Evolutionary conservation across 2,329 filamentous ascomycete genomes (phyloP).

Genomic region (Monosporascus sp.): DNA sequence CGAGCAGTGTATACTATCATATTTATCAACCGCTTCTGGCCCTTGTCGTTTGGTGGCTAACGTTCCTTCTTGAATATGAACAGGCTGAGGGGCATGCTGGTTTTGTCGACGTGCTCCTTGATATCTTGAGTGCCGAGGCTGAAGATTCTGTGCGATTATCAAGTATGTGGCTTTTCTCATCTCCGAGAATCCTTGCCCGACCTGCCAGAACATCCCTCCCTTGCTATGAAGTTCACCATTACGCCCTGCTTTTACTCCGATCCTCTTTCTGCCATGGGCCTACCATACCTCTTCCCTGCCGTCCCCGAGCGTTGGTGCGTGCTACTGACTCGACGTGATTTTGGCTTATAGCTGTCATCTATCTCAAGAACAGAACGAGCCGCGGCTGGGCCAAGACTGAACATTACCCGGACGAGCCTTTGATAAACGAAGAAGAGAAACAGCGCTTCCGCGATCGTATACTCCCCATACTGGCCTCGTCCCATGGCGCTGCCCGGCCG

Average conservation of each 20-base stretch:
- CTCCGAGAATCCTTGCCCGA: not conserved
- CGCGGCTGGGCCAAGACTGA: conserved; percentile 82
- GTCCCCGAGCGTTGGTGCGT: conserved; percentile 4
- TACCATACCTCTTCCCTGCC: no score
- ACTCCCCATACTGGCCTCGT: conserved; percentile 80
- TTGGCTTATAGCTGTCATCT: conserved; percentile 71
- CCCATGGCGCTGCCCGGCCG: conserved; percentile 75
- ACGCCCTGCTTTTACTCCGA: no score
- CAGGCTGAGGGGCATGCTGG: conserved; percentile 87
- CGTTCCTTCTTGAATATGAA: conserved; percentile 2
- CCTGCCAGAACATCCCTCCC: not conserved
- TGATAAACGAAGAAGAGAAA: conserved; percentile 88
- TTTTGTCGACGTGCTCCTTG: conserved; percentile 85
- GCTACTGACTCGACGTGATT: conserved; percentile 9
- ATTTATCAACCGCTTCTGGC: no score
- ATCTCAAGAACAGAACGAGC: conserved; percentile 95
- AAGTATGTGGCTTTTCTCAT: conserved; percentile 55
- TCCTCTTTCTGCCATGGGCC: no score
- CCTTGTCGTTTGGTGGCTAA: not conserved
- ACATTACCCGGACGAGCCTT: conserved; percentile 65
- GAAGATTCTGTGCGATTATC: conserved; percentile 80
- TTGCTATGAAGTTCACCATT: no score
- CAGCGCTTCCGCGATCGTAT: conserved; percentile 79
- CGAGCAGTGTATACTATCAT: not conserved
- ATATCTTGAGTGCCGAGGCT: conserved; percentile 85